These are phyloP conservation scores for Volvox carteri DNA, from an alignment of 163 green algal species.

Conservation along the genomic window DNA sequence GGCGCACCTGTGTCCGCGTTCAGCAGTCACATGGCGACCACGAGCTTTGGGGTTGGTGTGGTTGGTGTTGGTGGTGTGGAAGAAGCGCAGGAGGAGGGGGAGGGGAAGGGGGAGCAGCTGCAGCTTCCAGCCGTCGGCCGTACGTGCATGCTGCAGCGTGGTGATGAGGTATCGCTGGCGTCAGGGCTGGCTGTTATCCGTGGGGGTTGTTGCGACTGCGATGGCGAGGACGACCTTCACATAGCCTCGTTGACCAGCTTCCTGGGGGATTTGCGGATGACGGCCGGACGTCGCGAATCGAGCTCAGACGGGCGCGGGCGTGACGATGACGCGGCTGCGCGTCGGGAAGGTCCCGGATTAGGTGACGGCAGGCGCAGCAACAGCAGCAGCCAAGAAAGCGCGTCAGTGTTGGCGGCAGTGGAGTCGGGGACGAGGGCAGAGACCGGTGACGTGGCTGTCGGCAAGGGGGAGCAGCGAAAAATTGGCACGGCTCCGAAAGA, in stretches of 20 bases:
- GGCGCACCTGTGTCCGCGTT: no score
- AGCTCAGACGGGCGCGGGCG: not conserved
- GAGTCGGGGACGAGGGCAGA: not conserved
- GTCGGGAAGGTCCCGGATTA: no score
- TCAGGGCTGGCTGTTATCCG: not conserved
- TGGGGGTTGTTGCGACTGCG: not conserved
- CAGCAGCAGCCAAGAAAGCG: not conserved
- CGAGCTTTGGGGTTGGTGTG: not conserved
- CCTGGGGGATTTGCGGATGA: not conserved
- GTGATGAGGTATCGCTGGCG: slow-evolving; percentile 6
- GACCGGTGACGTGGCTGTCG: not conserved
- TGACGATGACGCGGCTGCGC: no score
- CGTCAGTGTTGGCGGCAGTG: not conserved
- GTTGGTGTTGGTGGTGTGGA: not conserved
- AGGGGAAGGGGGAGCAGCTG: not conserved
- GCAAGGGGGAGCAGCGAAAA: not conserved
- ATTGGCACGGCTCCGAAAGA: not conserved
- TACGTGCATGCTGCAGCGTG: no score
- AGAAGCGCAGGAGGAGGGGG: not conserved
- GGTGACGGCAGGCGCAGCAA: no score
- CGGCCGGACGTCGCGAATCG: not conserved
- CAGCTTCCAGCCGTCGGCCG: no score
- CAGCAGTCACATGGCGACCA: not conserved
- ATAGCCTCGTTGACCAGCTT: not conserved
- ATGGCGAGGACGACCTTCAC: not conserved